Conservation (phyloP, 495 filamentous ascomycete genomes). For the Lophiostoma macrostomum region DNA sequence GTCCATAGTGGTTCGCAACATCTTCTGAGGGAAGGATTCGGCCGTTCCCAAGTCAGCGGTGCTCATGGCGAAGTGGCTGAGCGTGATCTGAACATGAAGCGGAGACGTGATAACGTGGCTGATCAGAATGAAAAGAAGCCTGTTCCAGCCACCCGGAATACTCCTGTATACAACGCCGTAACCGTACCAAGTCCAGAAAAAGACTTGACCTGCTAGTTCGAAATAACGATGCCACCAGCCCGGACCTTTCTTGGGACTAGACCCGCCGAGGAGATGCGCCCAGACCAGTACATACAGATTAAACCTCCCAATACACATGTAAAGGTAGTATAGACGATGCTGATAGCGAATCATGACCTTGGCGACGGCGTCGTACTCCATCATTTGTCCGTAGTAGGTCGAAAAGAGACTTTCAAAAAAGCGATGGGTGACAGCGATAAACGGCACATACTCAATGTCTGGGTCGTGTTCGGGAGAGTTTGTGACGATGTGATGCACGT, state of each 20-base stretch:
- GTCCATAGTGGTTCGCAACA: slow-evolving; percentile 98
- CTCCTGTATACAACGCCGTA: slow-evolving; percentile 76
- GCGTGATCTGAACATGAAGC: slow-evolving; percentile 91
- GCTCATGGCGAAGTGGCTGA: slow-evolving; percentile 96
- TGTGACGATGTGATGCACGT: slow-evolving; percentile 97
- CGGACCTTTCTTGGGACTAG: slow-evolving; percentile 74
- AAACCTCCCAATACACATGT: slow-evolving; percentile 82
- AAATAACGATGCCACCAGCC: slow-evolving; percentile 89
- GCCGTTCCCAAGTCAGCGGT: slow-evolving; percentile 81
- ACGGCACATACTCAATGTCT: slow-evolving; percentile 94
- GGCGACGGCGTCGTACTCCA: slow-evolving; percentile 78
- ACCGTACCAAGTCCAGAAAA: slow-evolving; percentile 96
- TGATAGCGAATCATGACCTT: slow-evolving; percentile 71
- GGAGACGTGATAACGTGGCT: slow-evolving; percentile 85
- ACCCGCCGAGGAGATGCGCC: slow-evolving; percentile 71
- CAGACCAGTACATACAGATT: slow-evolving; percentile 86
- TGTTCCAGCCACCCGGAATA: slow-evolving; percentile 66
- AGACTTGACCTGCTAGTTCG: slow-evolving; percentile 73
- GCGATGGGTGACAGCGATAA: slow-evolving; percentile 88
- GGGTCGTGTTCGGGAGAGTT: slow-evolving; percentile 97
- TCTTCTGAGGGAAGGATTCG: slow-evolving; percentile 93
- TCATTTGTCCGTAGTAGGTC: slow-evolving; percentile 83
- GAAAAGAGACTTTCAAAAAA: slow-evolving; percentile 74
- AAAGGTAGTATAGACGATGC: slow-evolving; percentile 80
- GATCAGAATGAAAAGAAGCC: slow-evolving; percentile 74